These are phyloP conservation scores for Crotalaria pallida DNA, from an alignment of 306 rosid species.

Conservation along the genomic window DNA sequence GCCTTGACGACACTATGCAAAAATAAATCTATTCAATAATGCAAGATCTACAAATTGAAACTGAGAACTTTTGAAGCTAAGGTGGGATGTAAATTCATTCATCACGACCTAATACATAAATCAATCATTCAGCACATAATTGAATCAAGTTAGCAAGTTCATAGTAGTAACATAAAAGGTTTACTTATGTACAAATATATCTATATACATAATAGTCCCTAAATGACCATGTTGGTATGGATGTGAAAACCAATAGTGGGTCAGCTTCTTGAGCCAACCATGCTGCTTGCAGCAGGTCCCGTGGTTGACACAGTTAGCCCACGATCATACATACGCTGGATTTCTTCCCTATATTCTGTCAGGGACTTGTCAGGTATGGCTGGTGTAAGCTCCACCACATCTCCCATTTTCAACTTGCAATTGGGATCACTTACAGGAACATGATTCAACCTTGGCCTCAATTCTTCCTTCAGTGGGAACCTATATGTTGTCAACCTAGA, in stretches of 20 bases:
- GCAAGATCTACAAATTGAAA: background rate
- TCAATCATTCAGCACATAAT: conserved; percentile 29
- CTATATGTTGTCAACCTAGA: conserved; percentile 60
- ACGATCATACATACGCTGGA: conserved; percentile 85
- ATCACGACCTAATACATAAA: conserved; percentile 11
- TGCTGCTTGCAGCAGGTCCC: conserved; percentile 42
- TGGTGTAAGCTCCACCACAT: conserved; percentile 82
- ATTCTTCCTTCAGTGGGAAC: conserved; percentile 81
- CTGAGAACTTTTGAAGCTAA: background rate
- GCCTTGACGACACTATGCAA: background rate
- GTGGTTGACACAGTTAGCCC: conserved; percentile 50
- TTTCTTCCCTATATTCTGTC: conserved; percentile 86
- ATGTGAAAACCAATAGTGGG: conserved; percentile 12
- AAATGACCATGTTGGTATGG: background rate
- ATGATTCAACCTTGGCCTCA: conserved; percentile 87
- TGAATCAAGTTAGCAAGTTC: conserved; percentile 42
- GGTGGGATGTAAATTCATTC: background rate
- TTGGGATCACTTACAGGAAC: conserved; percentile 60
- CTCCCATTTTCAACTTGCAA: conserved; percentile 91
- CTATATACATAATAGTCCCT: conserved; percentile 19
- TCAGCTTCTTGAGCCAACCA: conserved; percentile 61
- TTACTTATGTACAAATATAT: conserved; percentile 45
- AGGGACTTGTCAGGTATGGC: conserved; percentile 70
- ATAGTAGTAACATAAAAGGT: conserved; percentile 21
- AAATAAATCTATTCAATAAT: background rate